Evolutionary conservation across 768 basidiomycete species (phyloP).

Genomic region (Kwoniella sp.): DNA sequence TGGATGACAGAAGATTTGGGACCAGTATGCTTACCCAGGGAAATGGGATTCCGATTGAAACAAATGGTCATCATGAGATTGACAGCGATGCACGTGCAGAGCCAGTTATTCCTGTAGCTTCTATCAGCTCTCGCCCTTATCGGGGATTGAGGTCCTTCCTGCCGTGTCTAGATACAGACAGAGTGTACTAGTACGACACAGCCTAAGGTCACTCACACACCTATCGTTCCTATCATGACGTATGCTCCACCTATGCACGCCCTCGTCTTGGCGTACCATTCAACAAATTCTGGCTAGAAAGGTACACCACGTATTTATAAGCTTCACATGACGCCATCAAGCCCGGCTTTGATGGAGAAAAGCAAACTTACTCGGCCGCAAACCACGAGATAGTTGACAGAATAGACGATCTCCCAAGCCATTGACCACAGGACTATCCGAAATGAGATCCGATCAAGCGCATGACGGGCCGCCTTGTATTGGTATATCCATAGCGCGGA

Average conservation of each 20-base stretch:
- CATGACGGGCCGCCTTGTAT: constrained; percentile 6
- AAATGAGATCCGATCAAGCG: constrained; percentile 30
- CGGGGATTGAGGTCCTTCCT: no score
- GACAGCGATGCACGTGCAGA: constrained; percentile 36
- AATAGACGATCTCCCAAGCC: constrained; percentile 31
- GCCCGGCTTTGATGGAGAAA: not conserved
- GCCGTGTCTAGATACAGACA: no score
- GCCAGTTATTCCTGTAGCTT: constrained; percentile 29
- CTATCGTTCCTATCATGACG: constrained; percentile 24
- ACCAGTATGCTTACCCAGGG: constrained; percentile 24
- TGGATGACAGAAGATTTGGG: no score
- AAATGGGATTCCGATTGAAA: constrained; percentile 28
- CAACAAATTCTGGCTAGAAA: constrained; percentile 7
- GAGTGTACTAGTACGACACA: no score
- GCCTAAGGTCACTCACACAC: constrained; percentile 31
- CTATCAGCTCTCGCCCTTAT: not conserved
- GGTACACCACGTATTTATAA: no score
- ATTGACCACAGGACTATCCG: constrained; percentile 30
- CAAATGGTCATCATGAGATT: constrained; percentile 37
- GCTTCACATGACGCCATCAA: no score
- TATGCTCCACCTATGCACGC: constrained; percentile 27
- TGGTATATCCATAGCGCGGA: constrained; percentile 10
- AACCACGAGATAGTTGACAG: constrained; percentile 19
- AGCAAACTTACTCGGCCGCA: constrained; percentile 19
- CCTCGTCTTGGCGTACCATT: not conserved